These are phyloP conservation scores for Agapanthus africanus DNA, from an alignment of 106 monocot species.

Conservation along the genomic window DNA sequence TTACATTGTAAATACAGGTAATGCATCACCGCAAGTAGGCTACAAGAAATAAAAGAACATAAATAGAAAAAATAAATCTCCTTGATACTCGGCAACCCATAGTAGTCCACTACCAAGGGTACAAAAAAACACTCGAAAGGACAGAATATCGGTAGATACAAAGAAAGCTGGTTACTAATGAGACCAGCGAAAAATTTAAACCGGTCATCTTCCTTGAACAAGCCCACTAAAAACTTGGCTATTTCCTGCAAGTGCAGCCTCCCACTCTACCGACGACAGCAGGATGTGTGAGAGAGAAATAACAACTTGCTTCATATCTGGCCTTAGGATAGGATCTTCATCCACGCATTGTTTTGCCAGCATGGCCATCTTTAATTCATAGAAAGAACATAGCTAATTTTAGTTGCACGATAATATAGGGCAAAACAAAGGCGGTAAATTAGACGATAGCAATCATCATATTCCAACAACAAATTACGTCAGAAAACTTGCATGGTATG, in stretches of 20 bases:
- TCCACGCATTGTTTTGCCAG: slow-evolving; percentile 95
- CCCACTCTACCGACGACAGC: slow-evolving; percentile 94
- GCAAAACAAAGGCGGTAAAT: neutral
- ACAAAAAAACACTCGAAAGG: neutral
- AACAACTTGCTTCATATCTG: slow-evolving; percentile 94
- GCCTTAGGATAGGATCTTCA: slow-evolving; percentile 80
- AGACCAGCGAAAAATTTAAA: neutral
- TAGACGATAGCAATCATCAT: neutral
- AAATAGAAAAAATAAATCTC: neutral
- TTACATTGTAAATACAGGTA: neutral
- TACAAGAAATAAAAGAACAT: slow-evolving; percentile 13
- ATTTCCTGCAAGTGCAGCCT: slow-evolving; percentile 78
- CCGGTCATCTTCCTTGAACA: slow-evolving; percentile 78
- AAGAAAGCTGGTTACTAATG: neutral
- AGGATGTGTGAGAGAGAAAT: slow-evolving; percentile 84
- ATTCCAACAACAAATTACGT: neutral
- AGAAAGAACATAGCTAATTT: neutral
- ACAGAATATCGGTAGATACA: neutral
- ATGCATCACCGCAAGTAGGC: neutral
- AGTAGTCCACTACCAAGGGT: neutral
- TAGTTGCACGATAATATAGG: neutral
- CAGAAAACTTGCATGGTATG: no score
- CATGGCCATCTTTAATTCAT: slow-evolving; percentile 56
- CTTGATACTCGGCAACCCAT: neutral
- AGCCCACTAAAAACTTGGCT: slow-evolving; percentile 98